phyloP scores from a whole-genome alignment of 1,284 basidiomycete species.

The Cutaneotrichosporon sp. region DNA sequence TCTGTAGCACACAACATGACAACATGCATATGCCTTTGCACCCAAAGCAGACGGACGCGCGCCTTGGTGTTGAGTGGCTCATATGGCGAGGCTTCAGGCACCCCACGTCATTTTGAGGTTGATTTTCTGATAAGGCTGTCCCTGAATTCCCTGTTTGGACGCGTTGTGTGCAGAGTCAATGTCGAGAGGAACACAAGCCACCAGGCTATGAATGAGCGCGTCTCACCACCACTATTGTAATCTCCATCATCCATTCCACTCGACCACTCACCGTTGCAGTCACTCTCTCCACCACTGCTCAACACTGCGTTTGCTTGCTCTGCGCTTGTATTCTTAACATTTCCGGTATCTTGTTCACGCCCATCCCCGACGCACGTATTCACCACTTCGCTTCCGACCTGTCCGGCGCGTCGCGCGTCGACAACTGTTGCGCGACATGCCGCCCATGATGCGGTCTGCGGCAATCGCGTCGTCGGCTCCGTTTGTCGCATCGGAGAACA shows the following conservation, averaged over 20 bases:
- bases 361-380: background rate
- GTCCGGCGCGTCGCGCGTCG: background rate
- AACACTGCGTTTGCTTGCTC: background rate
- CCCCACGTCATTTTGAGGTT: too few relatives aligned
- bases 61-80: too few relatives aligned
- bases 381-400: background rate
- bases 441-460: background rate
- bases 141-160: too few relatives aligned
- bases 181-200: background rate
- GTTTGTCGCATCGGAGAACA: background rate
- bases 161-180: background rate
- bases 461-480: background rate
- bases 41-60: too few relatives aligned
- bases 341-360: background rate
- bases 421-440: background rate
- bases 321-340: background rate
- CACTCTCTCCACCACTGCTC: background rate
- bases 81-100: too few relatives aligned
- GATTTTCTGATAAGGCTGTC: too few relatives aligned
- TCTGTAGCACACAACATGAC: too few relatives aligned
- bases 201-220: background rate
- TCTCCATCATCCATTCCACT: background rate
- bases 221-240: background rate
- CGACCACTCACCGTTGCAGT: background rate
- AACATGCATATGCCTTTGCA: too few relatives aligned